These are phyloP conservation scores for Pseudogymnoascus verrucosus DNA, from an alignment of 2,329 filamentous ascomycete genomes.

Conservation along the genomic window DNA sequence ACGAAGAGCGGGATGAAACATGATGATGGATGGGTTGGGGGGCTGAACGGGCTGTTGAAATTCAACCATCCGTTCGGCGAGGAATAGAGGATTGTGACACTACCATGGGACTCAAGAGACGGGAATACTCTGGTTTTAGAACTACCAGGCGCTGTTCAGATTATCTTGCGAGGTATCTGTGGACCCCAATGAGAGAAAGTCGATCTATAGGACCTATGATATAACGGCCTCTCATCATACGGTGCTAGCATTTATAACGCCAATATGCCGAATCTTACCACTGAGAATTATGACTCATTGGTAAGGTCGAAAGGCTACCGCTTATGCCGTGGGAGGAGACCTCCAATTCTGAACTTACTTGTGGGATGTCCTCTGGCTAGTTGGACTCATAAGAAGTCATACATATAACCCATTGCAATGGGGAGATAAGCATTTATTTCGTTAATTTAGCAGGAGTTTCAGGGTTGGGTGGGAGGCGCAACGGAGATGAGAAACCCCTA, in stretches of 20 bases:
- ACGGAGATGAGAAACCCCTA: not conserved
- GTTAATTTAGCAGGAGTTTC: not conserved
- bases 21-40: constrained; percentile 94
- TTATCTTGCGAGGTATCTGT: not conserved
- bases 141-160: not conserved
- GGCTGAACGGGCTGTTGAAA: constrained; percentile 85
- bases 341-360: not conserved
- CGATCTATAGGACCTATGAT: not conserved
- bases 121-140: not conserved
- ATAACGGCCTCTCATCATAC: not conserved
- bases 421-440: not conserved
- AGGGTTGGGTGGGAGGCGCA: not conserved
- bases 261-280: not conserved
- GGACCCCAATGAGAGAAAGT: not conserved
- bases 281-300: not conserved
- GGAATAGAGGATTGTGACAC: constrained; percentile 19
- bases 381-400: not conserved
- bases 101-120: not conserved
- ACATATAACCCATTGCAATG: not conserved
- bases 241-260: not conserved
- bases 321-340: not conserved
- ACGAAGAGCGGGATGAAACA: constrained; percentile 42
- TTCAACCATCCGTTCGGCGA: constrained; percentile 97
- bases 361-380: not conserved
- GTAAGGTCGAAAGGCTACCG: not conserved